Evolutionary conservation across 805 yeast species (phyloP).

Genomic region (Saccharomycopsis sp.): DNA sequence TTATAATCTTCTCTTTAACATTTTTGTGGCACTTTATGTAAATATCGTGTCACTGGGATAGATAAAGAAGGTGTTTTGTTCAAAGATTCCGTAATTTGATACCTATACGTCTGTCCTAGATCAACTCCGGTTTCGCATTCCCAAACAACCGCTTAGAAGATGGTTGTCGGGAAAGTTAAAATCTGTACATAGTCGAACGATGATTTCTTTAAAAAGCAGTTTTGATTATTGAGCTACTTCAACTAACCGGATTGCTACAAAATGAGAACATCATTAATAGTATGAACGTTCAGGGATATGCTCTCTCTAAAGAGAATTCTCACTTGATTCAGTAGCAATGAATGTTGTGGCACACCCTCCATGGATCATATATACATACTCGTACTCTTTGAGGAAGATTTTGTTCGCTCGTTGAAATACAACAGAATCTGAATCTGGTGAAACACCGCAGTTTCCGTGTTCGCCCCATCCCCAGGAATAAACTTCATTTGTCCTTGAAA

Average conservation of each 20-base stretch:
- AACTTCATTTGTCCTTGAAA: slow-evolving; percentile 29
- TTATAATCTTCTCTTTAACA: no score
- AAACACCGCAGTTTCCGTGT: slow-evolving; percentile 84
- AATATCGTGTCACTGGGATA: no score
- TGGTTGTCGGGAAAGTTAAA: slow-evolving; percentile 79
- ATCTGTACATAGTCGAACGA: no score
- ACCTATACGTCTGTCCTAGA: slow-evolving; percentile 61
- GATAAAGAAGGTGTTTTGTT: slow-evolving; percentile 10
- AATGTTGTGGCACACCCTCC: slow-evolving; percentile 24
- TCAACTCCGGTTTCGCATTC: slow-evolving; percentile 35
- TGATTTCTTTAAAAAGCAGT: no score
- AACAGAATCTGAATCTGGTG: no score
- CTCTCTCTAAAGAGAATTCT: no score
- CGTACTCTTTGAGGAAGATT: background rate
- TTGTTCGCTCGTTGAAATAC: background rate
- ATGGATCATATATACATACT: slow-evolving; percentile 24
- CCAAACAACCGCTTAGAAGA: slow-evolving; percentile 36
- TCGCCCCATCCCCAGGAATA: slow-evolving; percentile 98
- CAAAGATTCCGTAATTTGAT: slow-evolving; percentile 21
- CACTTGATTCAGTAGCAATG: slow-evolving; percentile 6
- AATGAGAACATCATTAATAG: no score
- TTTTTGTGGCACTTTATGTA: no score
- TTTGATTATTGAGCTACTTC: no score
- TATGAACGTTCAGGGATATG: no score
- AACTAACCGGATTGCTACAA: no score